phyloP scores from a whole-genome alignment of 306 rosid genomes.

The Castanea mollissima region DNA sequence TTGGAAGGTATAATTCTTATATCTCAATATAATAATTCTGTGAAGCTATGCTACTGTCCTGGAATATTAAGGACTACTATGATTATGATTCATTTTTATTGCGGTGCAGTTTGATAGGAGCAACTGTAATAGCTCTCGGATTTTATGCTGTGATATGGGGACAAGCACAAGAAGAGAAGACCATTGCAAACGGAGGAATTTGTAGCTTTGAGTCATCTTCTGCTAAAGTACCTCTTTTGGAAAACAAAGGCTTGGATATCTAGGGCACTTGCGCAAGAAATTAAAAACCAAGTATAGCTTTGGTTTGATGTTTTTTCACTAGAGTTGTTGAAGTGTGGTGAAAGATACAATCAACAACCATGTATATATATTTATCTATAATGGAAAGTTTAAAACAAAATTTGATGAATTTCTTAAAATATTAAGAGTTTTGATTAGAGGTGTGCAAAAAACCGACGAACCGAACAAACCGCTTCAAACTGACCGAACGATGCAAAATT shows the following conservation, averaged over 20 bases:
- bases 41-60: neutral
- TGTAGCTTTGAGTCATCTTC: slow-evolving; percentile 3
- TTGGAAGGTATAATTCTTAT: slow-evolving; percentile 39
- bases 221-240: slow-evolving; percentile 27
- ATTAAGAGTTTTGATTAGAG: too few relatives aligned
- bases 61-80: neutral
- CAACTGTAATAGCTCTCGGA: slow-evolving; percentile 33
- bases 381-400: too few relatives aligned
- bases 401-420: too few relatives aligned
- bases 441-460: too few relatives aligned
- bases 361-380: too few relatives aligned
- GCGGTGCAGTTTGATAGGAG: slow-evolving; percentile 41
- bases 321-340: too few relatives aligned
- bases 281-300: neutral
- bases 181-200: neutral
- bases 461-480: too few relatives aligned
- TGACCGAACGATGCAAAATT: too few relatives aligned
- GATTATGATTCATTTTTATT: neutral
- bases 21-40: neutral
- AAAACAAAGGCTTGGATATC: slow-evolving; percentile 2
- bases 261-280: neutral
- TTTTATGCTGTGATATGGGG: slow-evolving; percentile 60
- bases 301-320: too few relatives aligned
- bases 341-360: too few relatives aligned
- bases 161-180: slow-evolving; percentile 29